A percentile compares a stretch with the other conserved stretches of the same genome.
Evolutionary conservation across 2,329 filamentous ascomycete species (phyloP).

Genomic region (Calonectria ilicicola): DNA sequence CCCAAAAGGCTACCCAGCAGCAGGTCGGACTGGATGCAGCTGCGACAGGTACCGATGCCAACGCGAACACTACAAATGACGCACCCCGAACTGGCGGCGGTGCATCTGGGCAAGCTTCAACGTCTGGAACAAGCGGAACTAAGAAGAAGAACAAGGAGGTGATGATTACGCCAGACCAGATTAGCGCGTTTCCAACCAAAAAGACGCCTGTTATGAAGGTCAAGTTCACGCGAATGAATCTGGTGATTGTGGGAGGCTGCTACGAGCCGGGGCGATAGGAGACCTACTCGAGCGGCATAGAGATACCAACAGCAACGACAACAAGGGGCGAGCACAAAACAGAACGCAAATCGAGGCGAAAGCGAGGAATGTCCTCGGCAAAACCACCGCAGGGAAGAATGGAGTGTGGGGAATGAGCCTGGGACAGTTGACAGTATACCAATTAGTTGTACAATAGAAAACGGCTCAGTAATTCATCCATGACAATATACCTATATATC

Average conservation of each 20-base stretch:
- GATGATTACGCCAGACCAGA: slow-evolving; percentile 91
- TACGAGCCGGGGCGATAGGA: slow-evolving; percentile 66
- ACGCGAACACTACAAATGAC: slow-evolving; percentile 42
- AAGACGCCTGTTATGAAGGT: slow-evolving; percentile 95
- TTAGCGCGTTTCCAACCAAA: slow-evolving; percentile 95
- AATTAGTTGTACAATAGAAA: slow-evolving; percentile 7
- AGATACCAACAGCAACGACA: neutral
- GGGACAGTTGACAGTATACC: neutral
- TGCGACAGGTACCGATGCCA: slow-evolving; percentile 54
- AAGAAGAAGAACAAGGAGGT: slow-evolving; percentile 92
- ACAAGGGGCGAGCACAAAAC: neutral
- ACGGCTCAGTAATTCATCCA: neutral
- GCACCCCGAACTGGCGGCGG: slow-evolving; percentile 43
- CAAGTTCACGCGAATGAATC: slow-evolving; percentile 93
- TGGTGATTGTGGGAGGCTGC: slow-evolving; percentile 86
- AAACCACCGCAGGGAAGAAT: neutral
- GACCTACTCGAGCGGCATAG: slow-evolving; percentile 1
- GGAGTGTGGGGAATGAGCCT: neutral
- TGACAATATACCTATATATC: neutral
- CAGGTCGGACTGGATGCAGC: slow-evolving; percentile 58
- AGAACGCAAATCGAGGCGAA: neutral
- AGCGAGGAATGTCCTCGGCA: neutral
- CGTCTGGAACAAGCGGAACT: slow-evolving; percentile 44
- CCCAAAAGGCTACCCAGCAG: slow-evolving; percentile 66
- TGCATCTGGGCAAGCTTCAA: slow-evolving; percentile 43